Conservation (phyloP, 2,329 filamentous ascomycete species). For the Pseudopyrenochaeta lycopersici region DNA sequence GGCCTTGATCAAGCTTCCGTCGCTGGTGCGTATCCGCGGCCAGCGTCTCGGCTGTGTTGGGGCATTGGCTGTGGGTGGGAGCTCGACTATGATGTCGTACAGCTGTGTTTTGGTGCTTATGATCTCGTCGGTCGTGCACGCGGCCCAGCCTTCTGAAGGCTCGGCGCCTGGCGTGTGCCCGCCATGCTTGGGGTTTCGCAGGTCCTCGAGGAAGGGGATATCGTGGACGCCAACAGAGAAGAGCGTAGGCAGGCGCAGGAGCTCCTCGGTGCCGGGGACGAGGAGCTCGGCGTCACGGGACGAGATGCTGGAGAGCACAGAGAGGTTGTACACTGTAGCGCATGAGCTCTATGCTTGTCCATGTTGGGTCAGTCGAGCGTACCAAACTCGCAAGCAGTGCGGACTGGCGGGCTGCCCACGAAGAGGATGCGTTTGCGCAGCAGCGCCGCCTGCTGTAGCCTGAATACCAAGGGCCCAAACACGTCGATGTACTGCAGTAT, state of each 20-base stretch:
- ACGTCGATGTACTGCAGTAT: conserved; percentile 78
- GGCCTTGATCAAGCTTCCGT: conserved; percentile 75
- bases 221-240: conserved; percentile 95
- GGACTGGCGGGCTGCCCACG: conserved; percentile 84
- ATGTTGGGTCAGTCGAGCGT: conserved; percentile 27
- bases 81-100: conserved; percentile 88
- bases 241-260: conserved; percentile 77
- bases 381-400: conserved; percentile 90
- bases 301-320: conserved; percentile 90
- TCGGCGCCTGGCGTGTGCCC: conserved; percentile 54
- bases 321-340: conserved; percentile 83
- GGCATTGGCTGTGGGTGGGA: conserved; percentile 71
- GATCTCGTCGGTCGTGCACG: conserved; percentile 95
- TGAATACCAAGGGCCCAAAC: conserved; percentile 92
- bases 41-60: conserved; percentile 67
- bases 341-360: conserved; percentile 6
- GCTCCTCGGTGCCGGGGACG: conserved; percentile 67
- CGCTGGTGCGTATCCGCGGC: conserved; percentile 75
- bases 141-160: conserved; percentile 77
- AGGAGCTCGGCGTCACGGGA: conserved; percentile 75
- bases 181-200: conserved; percentile 53
- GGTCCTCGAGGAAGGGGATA: conserved; percentile 77
- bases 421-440: conserved; percentile 89
- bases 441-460: conserved; percentile 86
- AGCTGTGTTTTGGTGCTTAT: conserved; percentile 84